Conservation (phyloP, 257 asterid species). For the Paulownia fortunei region DNA sequence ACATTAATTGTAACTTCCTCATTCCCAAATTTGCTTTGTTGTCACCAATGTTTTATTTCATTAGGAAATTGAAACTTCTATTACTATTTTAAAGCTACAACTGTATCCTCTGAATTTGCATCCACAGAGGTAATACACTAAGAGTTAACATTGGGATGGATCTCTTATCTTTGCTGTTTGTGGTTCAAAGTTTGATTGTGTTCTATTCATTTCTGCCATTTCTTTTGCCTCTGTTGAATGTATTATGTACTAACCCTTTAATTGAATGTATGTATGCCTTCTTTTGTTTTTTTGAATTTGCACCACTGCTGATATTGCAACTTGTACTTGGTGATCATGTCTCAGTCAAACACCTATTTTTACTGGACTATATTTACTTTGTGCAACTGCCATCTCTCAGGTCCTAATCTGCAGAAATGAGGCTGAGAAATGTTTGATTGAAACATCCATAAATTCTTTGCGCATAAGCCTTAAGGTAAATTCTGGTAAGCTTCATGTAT, state of each 20-base stretch:
- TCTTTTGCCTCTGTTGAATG: background rate
- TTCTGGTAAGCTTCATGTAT: conserved; percentile 25
- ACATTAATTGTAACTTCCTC: background rate
- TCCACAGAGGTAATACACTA: background rate
- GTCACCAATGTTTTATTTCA: background rate
- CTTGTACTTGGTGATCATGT: conserved; percentile 7
- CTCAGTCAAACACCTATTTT: conserved; percentile 20
- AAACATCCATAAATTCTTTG: conserved; percentile 93
- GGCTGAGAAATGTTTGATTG: conserved; percentile 98
- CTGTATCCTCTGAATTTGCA: background rate
- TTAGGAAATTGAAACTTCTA: background rate
- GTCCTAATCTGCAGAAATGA: conserved; percentile 92
- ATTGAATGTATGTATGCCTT: conserved; percentile 4
- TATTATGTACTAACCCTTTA: conserved; percentile 1
- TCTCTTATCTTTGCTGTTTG: background rate
- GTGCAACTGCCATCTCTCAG: conserved; percentile 52
- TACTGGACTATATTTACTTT: conserved; percentile 22
- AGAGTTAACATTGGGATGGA: background rate
- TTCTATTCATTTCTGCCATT: conserved; percentile 7
- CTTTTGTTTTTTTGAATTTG: background rate
- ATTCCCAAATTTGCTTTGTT: background rate
- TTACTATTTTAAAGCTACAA: background rate
- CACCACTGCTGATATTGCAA: background rate
- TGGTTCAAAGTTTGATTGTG: background rate
- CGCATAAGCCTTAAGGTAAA: conserved; percentile 97